Evolutionary conservation across 257 asterid species (phyloP), one percentile per base, ranked within the genome.

Genomic region (Nicotiana paniculata): DNA sequence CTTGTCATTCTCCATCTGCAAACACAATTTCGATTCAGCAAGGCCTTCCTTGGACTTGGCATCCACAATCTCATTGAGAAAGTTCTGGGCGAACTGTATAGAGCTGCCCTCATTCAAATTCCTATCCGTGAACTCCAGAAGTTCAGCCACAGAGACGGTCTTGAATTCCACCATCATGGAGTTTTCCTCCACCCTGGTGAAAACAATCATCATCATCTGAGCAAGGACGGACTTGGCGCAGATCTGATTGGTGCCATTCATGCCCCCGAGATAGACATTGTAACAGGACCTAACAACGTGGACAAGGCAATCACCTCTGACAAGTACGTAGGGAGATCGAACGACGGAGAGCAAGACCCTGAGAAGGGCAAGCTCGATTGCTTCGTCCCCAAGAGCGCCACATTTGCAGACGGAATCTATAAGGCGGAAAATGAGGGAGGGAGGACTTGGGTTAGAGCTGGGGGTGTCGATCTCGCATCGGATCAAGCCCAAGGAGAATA

Each of bases 151-250:
- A 65, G 95, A 88, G 4, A 90, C 95, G 66, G 89, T 91, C 86
- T 86, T 90, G 82, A 94, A 86, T 72, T 90, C 84, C 58, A 89
- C 92, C 16, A 79, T 79, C 91, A 87, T 84, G 81, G 94, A 89
- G 81, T 93, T 89, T 82, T 90, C 92, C 89, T 94, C 97, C 9
- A 86, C 96, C 83, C 99, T 88, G 82, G 97, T 85, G 93, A 94
- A 96, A 77, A 94, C 88, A 85, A 94, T 89, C 84, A 96, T 78
- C 97, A 94, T 93, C 97, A 94, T 96, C 90, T 96, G 99, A 11
- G 98, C 97, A 72, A 96, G 96, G 81, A 94, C 96, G 32, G 97
- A 86, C 91, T 96, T 96, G 3, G 99, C 99, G 86, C 99, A 96
- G 90, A 96, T 94, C 93, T 96, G 99, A 89, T 94, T 94, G 90